A percentile compares a stretch with the other conserved stretches of the same genome.
These are phyloP conservation scores for Phytophthora pisi DNA, from an alignment of 352 stramenopile species.

Conservation along the genomic window DNA sequence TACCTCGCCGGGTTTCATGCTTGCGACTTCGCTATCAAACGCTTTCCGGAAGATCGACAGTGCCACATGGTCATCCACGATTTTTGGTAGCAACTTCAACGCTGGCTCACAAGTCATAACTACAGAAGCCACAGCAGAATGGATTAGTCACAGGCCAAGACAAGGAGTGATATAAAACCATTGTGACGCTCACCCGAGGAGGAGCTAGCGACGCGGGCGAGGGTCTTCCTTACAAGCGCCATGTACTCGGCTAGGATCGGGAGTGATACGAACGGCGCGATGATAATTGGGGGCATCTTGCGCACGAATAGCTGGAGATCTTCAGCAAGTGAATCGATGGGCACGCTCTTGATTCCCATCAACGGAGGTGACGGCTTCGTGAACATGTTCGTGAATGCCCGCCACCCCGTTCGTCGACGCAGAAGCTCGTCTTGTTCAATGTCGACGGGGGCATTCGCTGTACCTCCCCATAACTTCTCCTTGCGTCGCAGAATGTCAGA, in stretches of 20 bases:
- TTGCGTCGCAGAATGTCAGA: conserved; percentile 54
- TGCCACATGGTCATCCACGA: conserved; percentile 74
- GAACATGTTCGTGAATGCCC: conserved; percentile 74
- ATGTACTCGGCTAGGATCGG: conserved; percentile 81
- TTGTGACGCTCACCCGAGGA: conserved; percentile 42
- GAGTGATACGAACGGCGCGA: conserved; percentile 67
- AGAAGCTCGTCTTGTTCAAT: conserved; percentile 80
- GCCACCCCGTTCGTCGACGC: conserved; percentile 67
- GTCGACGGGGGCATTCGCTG: conserved; percentile 63
- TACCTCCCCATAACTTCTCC: conserved; percentile 71
- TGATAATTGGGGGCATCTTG: conserved; percentile 72
- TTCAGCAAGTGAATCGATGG: conserved; percentile 51
- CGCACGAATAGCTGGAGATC: conserved; percentile 56
- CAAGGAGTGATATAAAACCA: background rate
- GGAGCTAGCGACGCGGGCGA: conserved; percentile 44
- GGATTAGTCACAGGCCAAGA: background rate
- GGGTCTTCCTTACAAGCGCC: conserved; percentile 59
- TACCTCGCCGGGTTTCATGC: conserved; percentile 55
- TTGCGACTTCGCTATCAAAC: conserved; percentile 59
- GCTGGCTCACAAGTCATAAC: conserved; percentile 68
- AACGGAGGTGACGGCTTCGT: conserved; percentile 51
- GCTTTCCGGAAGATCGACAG: conserved; percentile 63
- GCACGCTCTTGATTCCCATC: conserved; percentile 74
- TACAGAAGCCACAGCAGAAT: conserved; percentile 14
- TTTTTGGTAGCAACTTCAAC: conserved; percentile 69